Percentiles rank a stretch among this genome's conserved stretches.
phyloP scores from a whole-genome alignment of 208 protist genomes.

The Acanthamoeba triangularis region DNA sequence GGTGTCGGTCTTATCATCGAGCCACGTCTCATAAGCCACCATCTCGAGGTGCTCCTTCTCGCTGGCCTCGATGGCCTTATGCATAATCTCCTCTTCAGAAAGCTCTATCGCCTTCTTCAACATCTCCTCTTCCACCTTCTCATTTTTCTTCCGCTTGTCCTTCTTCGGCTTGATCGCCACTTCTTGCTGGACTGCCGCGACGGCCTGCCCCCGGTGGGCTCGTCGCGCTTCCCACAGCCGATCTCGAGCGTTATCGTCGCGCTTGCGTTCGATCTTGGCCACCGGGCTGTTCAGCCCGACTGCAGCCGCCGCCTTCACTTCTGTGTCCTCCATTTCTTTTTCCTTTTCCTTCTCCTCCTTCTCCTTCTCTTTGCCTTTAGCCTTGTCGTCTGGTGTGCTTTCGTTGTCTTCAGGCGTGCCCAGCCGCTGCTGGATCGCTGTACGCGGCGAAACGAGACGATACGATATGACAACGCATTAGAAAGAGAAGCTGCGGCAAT shows the following conservation, averaged over 20 bases:
- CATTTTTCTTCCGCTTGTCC: neutral
- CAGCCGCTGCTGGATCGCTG: neutral
- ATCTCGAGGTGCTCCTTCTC: neutral
- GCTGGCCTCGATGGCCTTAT: neutral
- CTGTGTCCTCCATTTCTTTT: neutral
- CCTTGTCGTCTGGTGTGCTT: neutral
- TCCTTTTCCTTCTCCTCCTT: conserved; percentile 7
- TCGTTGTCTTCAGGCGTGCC: neutral
- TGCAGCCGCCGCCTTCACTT: neutral
- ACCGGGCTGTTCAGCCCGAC: conserved; percentile 16
- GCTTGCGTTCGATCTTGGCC: conserved; percentile 54
- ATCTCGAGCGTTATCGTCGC: neutral
- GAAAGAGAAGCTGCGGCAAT: neutral
- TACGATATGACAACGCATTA: neutral
- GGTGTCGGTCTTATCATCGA: neutral
- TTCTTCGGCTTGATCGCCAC: neutral
- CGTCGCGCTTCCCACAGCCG: neutral
- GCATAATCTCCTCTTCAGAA: neutral
- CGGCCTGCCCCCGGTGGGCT: conserved; percentile 4
- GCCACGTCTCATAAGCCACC: neutral
- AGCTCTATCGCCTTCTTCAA: neutral
- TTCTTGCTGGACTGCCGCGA: neutral
- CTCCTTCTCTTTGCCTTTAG: neutral
- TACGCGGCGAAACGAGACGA: neutral
- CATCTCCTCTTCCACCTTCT: neutral